These are phyloP conservation scores for Hypoxylon sp. DNA, from an alignment of 2,329 filamentous ascomycete genomes.

Conservation along the genomic window DNA sequence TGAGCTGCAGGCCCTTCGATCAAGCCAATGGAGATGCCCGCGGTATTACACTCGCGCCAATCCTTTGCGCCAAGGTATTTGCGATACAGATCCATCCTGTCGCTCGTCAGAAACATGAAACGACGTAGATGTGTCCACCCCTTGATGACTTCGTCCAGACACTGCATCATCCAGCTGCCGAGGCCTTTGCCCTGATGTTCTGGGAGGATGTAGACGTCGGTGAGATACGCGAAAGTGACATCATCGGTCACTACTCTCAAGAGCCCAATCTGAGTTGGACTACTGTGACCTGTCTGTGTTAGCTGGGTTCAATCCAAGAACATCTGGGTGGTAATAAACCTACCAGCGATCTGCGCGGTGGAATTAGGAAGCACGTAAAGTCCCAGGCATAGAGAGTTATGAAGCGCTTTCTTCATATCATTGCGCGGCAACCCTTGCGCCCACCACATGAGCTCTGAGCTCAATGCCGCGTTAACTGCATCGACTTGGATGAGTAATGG, in stretches of 20 bases:
- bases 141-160: constrained; percentile 60
- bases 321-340: constrained; percentile 2
- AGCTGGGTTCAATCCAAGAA: constrained; percentile 2
- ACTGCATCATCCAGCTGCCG: constrained; percentile 65
- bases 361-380: constrained; percentile 60
- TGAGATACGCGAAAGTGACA: constrained; percentile 74
- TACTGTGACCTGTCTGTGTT: constrained; percentile 37
- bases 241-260: constrained; percentile 76
- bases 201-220: constrained; percentile 66
- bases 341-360: constrained; percentile 51
- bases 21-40: constrained; percentile 49
- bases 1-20: constrained; percentile 44
- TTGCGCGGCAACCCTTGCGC: constrained; percentile 62
- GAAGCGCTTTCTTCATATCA: constrained; percentile 63
- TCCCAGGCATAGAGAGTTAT: constrained; percentile 70
- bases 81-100: constrained; percentile 58
- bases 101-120: constrained; percentile 65
- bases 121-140: constrained; percentile 66
- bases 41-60: constrained; percentile 59
- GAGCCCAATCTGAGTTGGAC: constrained; percentile 61
- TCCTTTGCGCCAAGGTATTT: constrained; percentile 60
- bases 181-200: constrained; percentile 64
- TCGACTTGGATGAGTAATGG: constrained; percentile 64
- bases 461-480: constrained; percentile 67
- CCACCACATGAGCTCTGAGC: constrained; percentile 71